Base-by-base conservation (phyloP, 2,329 filamentous ascomycete species). In the Sodiomyces alkalinus region DNA sequence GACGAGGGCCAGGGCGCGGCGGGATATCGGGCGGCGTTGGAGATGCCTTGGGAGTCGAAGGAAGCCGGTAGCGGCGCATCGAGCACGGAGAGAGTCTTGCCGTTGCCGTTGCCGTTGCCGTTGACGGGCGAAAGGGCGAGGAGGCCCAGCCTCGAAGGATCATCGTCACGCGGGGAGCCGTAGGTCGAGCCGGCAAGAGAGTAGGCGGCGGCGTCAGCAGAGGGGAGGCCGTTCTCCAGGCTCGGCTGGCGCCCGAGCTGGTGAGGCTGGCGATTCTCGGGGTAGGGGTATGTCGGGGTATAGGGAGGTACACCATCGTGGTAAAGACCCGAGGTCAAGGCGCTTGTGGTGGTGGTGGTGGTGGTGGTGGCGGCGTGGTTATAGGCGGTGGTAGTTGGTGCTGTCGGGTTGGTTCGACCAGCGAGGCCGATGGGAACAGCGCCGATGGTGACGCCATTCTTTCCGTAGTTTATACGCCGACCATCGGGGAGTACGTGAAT, bases 401-500 rank as follows among this genome's bases (percentile, higher is more conserved):
- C n/a, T n/a, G n/a, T n/a, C 31, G 79, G 74, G 46, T 75, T 74
- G 42, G 78, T 66, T 41, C 80, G 74, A 42, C 68, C 72, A 44
- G 62, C 75, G 52, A 64, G 77, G 59, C 62, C 73, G 32, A 73
- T 51, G 28, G 64, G 59, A 30, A 60, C 54, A 51, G 50, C 63
- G 47, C 59, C 73, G 53, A 69, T 72, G 35, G 62, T 79, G 60
- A 65, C 80, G 58, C 69, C 69, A 45, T 71, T 71, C 48, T 74
- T 74, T 43, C 70, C 65, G 43, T 77, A 77, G 55, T 94, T 94
- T 49, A 96, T 82, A 48, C 87, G 74, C 44, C 83, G 76, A 34
- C 90, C 90, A 53, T 96, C 86, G 41, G 86, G 85, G 27, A 94
- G 75, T 45, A 96, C 80, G 55, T 98, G 90, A 39, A 92, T 82